Percentiles rank a stretch among this genome's conserved stretches.
phyloP scores from a whole-genome alignment of 1,139 yeast genomes.

The Geotrichum reessii region DNA sequence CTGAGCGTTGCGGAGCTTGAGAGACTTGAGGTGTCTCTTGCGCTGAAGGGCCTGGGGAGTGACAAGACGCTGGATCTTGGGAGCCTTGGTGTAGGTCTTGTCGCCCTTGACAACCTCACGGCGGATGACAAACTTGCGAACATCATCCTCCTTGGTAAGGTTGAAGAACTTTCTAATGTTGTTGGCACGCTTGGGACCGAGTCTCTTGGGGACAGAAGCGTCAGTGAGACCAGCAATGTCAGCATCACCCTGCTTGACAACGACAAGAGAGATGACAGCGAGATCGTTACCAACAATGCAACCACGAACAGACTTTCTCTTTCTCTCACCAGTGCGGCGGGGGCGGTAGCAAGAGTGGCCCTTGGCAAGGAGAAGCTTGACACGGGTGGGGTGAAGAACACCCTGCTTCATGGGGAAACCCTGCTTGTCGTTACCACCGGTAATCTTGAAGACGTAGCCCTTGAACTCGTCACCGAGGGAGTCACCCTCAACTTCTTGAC shows the following conservation, averaged over 20 bases:
- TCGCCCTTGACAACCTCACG: slow-evolving; percentile 98
- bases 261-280: slow-evolving; percentile 87
- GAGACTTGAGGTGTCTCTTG: slow-evolving; percentile 94
- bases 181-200: slow-evolving; percentile 99
- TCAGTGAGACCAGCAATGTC: slow-evolving; percentile 97
- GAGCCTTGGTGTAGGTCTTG: slow-evolving; percentile 98
- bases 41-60: slow-evolving; percentile 99
- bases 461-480: slow-evolving; percentile 97
- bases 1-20: slow-evolving; percentile 95
- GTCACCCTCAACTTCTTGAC: slow-evolving; percentile 99
- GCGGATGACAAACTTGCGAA: slow-evolving; percentile 92
- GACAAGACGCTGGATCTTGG: slow-evolving; percentile 98
- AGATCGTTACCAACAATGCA: slow-evolving; percentile 97
- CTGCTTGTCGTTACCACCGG: slow-evolving; percentile 99
- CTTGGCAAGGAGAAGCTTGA: slow-evolving; percentile 86
- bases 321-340: slow-evolving; percentile 99
- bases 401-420: slow-evolving; percentile 99
- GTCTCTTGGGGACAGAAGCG: slow-evolving; percentile 92
- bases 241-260: slow-evolving; percentile 95
- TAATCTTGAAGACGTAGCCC: slow-evolving; percentile 97
- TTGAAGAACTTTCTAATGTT: slow-evolving; percentile 99
- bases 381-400: slow-evolving; percentile 99
- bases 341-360: slow-evolving; percentile 99
- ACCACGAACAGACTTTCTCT: slow-evolving; percentile 99
- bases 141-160: slow-evolving; percentile 95